These are phyloP conservation scores for Colletotrichum chrysophilum DNA, from an alignment of 2,329 filamentous ascomycete species.

Conservation along the genomic window DNA sequence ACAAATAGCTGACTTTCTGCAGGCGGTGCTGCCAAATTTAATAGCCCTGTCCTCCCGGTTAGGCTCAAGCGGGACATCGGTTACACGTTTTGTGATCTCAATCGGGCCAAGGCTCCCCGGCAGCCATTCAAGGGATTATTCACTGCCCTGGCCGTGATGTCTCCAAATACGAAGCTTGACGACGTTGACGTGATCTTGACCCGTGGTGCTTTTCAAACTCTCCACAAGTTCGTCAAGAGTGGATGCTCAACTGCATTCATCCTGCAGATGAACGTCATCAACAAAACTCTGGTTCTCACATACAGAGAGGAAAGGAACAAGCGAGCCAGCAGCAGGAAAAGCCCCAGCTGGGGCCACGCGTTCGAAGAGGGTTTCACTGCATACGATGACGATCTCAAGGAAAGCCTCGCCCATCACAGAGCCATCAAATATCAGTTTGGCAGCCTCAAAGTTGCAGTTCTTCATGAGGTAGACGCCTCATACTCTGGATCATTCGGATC, in stretches of 20 bases:
- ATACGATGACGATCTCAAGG: not conserved
- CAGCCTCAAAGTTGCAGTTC: constrained; percentile 43
- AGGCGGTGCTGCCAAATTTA: not conserved
- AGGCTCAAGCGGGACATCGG: not conserved
- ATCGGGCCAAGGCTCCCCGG: not conserved
- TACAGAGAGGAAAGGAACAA: not conserved
- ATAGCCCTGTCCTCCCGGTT: not conserved
- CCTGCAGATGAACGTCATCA: not conserved
- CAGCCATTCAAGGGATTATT: not conserved
- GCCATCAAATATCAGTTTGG: constrained; percentile 50
- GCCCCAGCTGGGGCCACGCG: not conserved
- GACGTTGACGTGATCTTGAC: not conserved
- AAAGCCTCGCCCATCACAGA: constrained; percentile 49
- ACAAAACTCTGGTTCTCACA: not conserved
- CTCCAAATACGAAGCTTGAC: not conserved
- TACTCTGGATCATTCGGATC: not conserved
- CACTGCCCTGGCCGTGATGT: not conserved
- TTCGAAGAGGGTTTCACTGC: not conserved
- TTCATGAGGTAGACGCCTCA: constrained; percentile 36
- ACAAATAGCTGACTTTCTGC: not conserved
- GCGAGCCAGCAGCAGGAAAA: not conserved
- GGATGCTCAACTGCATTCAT: not conserved
- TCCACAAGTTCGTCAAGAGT: not conserved
- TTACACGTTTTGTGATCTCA: not conserved
- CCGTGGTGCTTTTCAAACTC: not conserved